Evolutionary conservation across 331 rosid genomes (phyloP), one percentile per base, ranked within the genome.

Genomic region (Pyracantha coccinea): DNA sequence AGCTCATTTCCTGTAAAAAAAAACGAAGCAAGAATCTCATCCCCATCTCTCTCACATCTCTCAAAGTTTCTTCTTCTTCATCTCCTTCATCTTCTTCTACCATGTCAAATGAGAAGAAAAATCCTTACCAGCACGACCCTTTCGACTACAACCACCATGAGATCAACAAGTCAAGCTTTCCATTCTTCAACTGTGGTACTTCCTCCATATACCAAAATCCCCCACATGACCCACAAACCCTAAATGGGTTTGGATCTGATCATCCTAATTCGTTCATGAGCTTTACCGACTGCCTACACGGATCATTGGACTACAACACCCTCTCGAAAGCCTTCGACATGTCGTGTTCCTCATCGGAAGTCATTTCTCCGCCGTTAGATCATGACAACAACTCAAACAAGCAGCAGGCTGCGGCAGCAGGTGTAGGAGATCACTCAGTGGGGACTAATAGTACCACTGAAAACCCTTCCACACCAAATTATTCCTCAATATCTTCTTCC

Each of bases 271-370:
- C 80, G 32, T 72, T 72, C 25, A 67, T 87, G 79, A 88, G 82
- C 85, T 94, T 89, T 85, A 87, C 88, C 15, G 93, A 94, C 59
- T 88, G 79, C 74, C 83, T 92, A 31, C 91, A 90, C 33, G 91
- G 87, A 44, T 85, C 96, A 47, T 73, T 92, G 90, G 97, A 92
- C 65, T 94, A 90, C 75, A 88, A 84, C 81, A 80, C 83, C 24
- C 91, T 90, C 69, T 90, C 97, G 1, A 86, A 68, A 81, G 97
- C 93, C 75, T 94, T 94, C 71, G 97, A 90, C 83, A 61, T 92
- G 86, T 86, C 99, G 47, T 92, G 97, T 53, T 90, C 97, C 1
- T 87, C 96, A 4, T 82, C 97, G 58, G 88, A 88, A 81, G 88
- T 88, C 32, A 77, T 87, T 68, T 87, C 95, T 12, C 80, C 50